phyloP scores from a whole-genome alignment of 2,329 filamentous ascomycete genomes.

The Gyromitra esculenta region DNA sequence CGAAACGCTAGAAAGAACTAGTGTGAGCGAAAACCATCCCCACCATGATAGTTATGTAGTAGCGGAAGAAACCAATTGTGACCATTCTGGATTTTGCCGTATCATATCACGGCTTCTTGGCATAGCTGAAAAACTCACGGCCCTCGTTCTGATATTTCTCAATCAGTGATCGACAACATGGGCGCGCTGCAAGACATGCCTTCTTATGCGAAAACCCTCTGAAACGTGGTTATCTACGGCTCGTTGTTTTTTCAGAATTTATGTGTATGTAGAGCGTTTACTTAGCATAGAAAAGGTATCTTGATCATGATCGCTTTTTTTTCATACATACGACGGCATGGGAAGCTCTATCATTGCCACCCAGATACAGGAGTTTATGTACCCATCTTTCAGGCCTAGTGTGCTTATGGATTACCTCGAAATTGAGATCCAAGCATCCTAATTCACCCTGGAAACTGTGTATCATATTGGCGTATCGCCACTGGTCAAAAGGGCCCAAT shows the following conservation, averaged over 20 bases:
- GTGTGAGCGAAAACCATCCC: constrained; percentile 4
- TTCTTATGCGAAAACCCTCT: constrained; percentile 9
- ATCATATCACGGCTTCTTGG: constrained; percentile 35
- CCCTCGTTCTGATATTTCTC: constrained; percentile 44
- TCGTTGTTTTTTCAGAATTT: constrained; percentile 3
- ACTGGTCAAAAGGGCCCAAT: constrained; percentile 32
- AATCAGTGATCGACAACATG: constrained; percentile 41
- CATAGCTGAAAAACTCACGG: constrained; percentile 18
- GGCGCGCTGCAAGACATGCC: constrained; percentile 35
- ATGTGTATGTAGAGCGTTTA: constrained; percentile 15
- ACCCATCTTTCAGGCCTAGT: not conserved
- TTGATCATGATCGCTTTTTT: constrained; percentile 1
- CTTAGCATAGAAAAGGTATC: constrained; percentile 20
- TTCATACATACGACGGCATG: constrained; percentile 30
- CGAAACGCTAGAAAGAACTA: constrained; percentile 16
- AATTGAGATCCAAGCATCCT: constrained; percentile 23
- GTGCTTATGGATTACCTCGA: constrained; percentile 22
- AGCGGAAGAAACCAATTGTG: constrained; percentile 11
- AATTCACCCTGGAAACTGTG: constrained; percentile 33
- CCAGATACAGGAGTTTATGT: constrained; percentile 26
- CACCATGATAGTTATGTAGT: not conserved
- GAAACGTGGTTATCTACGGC: constrained; percentile 31
- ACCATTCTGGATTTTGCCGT: constrained; percentile 37
- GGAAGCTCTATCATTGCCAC: constrained; percentile 35
- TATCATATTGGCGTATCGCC: constrained; percentile 30